Percentiles rank a stretch among this genome's conserved stretches.
Conservation (phyloP, 805 yeast genomes). For the Kluyveromyces siamensis region DNA sequence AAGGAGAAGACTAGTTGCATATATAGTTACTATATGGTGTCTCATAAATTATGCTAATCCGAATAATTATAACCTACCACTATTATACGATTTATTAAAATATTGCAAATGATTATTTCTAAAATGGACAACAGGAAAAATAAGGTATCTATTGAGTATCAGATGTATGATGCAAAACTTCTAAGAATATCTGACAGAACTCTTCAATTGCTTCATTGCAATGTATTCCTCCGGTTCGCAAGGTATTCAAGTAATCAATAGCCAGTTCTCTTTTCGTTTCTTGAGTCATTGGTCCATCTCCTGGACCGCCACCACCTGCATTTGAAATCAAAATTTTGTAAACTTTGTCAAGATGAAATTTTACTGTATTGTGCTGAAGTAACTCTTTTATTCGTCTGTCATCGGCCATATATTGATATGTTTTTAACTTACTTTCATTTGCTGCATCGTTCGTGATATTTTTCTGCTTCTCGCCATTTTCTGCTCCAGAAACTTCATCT, state of each 20-base stretch:
- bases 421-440: slow-evolving; percentile 4
- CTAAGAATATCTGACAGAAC: slow-evolving; percentile 34
- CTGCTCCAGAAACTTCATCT: neutral
- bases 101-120: too few relatives aligned
- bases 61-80: too few relatives aligned
- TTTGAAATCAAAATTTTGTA: slow-evolving; percentile 33
- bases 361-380: slow-evolving; percentile 39
- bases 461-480: neutral
- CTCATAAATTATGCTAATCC: too few relatives aligned
- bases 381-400: slow-evolving; percentile 36
- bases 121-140: too few relatives aligned
- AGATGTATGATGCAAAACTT: slow-evolving; percentile 2
- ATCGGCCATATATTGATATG: slow-evolving; percentile 28
- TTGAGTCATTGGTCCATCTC: slow-evolving; percentile 16
- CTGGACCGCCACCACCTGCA: slow-evolving; percentile 11
- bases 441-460: neutral
- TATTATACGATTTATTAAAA: too few relatives aligned
- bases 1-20: neutral
- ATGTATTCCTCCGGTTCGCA: slow-evolving; percentile 52
- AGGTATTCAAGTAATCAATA: slow-evolving; percentile 45
- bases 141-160: neutral
- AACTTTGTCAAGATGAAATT: slow-evolving; percentile 45
- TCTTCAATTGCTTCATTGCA: slow-evolving; percentile 57
- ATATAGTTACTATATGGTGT: slow-evolving; percentile 3
- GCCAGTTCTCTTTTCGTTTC: slow-evolving; percentile 42